Evolutionary conservation across 2,329 filamentous ascomycete species (phyloP).

Genomic region (Aspergillus sp.): DNA sequence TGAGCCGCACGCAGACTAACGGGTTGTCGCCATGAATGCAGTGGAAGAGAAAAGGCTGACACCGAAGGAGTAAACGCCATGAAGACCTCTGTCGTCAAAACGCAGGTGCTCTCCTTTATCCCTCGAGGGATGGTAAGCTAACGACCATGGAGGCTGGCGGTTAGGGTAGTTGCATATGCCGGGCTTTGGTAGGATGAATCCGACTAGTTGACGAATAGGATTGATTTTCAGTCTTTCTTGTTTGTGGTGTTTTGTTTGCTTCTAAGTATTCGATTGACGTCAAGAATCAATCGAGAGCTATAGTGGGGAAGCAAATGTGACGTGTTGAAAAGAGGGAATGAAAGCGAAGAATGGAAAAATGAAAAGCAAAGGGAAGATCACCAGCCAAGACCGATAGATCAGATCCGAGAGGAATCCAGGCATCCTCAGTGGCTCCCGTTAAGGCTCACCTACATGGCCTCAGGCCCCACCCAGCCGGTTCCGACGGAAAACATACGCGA

Average conservation of each 20-base stretch:
- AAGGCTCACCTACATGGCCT: background rate
- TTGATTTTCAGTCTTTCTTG: background rate
- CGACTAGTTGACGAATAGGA: background rate
- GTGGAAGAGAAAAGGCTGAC: slow-evolving; percentile 39
- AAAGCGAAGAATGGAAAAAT: background rate
- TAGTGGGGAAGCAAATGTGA: background rate
- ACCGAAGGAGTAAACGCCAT: slow-evolving; percentile 34
- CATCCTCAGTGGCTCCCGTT: background rate
- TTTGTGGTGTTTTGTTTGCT: background rate
- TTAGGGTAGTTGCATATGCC: slow-evolving; percentile 8
- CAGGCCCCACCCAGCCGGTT: background rate
- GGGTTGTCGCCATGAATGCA: slow-evolving; percentile 38
- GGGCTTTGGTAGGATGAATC: background rate
- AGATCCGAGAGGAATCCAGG: background rate
- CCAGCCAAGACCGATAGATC: background rate
- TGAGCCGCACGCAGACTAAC: slow-evolving; percentile 33
- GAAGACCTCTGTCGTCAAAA: slow-evolving; percentile 6
- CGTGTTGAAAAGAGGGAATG: background rate
- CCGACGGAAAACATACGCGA: background rate
- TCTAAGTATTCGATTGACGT: background rate
- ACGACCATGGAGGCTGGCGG: slow-evolving; percentile 10
- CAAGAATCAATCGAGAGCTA: background rate
- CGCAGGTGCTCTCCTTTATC: background rate
- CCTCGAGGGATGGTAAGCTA: slow-evolving; percentile 1
- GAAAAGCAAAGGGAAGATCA: background rate